Evolutionary conservation across 2,329 filamentous ascomycete genomes (phyloP).

Genomic region (Ceratocystiopsis sp.): DNA sequence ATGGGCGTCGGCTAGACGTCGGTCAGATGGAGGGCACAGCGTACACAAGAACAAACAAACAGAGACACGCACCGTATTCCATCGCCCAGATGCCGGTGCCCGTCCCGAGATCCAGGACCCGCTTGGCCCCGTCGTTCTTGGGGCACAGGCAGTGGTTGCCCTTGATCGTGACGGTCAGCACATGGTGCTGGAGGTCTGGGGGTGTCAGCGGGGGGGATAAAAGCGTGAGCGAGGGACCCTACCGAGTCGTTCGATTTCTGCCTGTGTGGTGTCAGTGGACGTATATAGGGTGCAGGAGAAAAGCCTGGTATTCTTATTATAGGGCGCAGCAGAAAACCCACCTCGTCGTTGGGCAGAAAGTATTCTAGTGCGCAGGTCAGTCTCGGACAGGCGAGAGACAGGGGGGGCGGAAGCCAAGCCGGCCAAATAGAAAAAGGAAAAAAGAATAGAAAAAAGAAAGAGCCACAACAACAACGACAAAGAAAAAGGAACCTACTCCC

Average conservation of each 20-base stretch:
- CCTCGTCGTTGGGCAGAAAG: conserved; percentile 11
- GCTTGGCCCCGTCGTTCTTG: conserved; percentile 8
- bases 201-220: not conserved
- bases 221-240: not conserved
- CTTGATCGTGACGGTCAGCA: conserved; percentile 9
- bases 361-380: no score
- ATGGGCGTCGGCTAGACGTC: conserved; percentile 10
- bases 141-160: conserved; percentile 8
- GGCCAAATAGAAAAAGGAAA: no score
- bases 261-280: no score
- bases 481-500: conserved; percentile 7
- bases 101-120: conserved; percentile 11
- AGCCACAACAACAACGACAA: not conserved
- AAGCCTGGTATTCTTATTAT: no score
- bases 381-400: no score
- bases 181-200: conserved; percentile 10
- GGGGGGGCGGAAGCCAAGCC: no score
- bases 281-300: no score
- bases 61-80: conserved; percentile 7
- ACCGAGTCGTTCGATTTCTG: conserved; percentile 11
- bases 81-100: conserved; percentile 13
- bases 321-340: no score
- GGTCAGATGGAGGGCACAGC: not conserved
- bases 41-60: not conserved
- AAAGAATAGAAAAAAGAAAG: no score